A percentile compares a stretch with the other conserved stretches of the same genome.
Evolutionary conservation across 2,329 filamentous ascomycete species (phyloP).

Genomic region (Trichophyton rubrum): DNA sequence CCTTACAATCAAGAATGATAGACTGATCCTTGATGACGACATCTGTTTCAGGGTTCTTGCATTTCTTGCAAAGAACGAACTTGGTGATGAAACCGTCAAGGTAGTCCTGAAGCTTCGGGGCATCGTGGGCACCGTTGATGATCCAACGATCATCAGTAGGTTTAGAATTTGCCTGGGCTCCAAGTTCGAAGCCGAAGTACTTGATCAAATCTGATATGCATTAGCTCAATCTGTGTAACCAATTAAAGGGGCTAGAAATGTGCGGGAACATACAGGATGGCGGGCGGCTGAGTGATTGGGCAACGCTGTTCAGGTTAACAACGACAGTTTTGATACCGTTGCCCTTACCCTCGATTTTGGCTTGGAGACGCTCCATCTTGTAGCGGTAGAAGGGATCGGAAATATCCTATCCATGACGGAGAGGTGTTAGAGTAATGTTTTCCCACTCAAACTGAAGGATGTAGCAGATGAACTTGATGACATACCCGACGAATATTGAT

Average conservation of each 20-base stretch:
- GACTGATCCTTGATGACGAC: slow-evolving; percentile 86
- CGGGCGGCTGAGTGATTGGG: slow-evolving; percentile 79
- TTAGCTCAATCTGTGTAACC: slow-evolving; percentile 6
- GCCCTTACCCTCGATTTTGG: slow-evolving; percentile 98
- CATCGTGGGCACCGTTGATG: slow-evolving; percentile 97
- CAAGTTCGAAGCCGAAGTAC: slow-evolving; percentile 98
- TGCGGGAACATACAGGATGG: slow-evolving; percentile 49
- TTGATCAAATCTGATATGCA: slow-evolving; percentile 66
- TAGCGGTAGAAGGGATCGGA: slow-evolving; percentile 99
- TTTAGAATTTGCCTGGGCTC: slow-evolving; percentile 96
- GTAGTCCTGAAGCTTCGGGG: slow-evolving; percentile 90
- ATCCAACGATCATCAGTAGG: slow-evolving; percentile 98
- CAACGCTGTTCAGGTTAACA: slow-evolving; percentile 90
- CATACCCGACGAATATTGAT: slow-evolving; percentile 79
- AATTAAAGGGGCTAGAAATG: neutral
- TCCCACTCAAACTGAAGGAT: neutral
- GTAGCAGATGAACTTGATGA: neutral
- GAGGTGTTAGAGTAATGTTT: slow-evolving; percentile 2
- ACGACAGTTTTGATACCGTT: slow-evolving; percentile 99
- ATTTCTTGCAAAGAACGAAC: slow-evolving; percentile 98
- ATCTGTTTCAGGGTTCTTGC: slow-evolving; percentile 98
- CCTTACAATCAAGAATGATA: slow-evolving; percentile 95
- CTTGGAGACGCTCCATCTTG: slow-evolving; percentile 98
- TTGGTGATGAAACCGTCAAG: slow-evolving; percentile 97
- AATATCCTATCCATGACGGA: slow-evolving; percentile 49